These are phyloP conservation scores for Hymenoscyphus fructigenus DNA, from an alignment of 2,329 filamentous ascomycete species.

Conservation along the genomic window DNA sequence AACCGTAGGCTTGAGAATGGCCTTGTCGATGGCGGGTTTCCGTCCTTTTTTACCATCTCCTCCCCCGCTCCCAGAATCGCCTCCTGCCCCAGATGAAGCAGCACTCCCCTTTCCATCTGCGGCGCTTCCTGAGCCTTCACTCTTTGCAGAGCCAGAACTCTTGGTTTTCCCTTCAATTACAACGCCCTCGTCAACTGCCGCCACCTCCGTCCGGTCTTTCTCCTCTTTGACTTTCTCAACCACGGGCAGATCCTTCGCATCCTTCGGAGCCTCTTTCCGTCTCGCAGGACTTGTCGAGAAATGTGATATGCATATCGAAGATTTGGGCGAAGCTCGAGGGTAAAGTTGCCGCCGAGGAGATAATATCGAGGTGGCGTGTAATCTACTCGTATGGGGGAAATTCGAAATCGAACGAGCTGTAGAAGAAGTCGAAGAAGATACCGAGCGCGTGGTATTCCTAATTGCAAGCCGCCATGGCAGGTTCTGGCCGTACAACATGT, in stretches of 20 bases:
- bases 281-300: conserved; percentile 49
- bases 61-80: conserved; percentile 42
- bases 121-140: conserved; percentile 26
- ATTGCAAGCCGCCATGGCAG: conserved; percentile 63
- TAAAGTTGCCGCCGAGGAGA: conserved; percentile 37
- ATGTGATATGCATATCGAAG: conserved; percentile 48
- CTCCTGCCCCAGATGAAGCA: conserved; percentile 27
- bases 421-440: conserved; percentile 15
- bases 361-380: conserved; percentile 24
- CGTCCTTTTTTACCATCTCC: conserved; percentile 71
- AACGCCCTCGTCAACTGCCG: conserved; percentile 45
- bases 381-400: conserved; percentile 20
- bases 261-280: conserved; percentile 43
- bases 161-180: conserved; percentile 41
- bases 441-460: conserved; percentile 27
- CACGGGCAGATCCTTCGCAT: conserved; percentile 40
- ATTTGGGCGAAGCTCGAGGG: conserved; percentile 59
- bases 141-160: conserved; percentile 23
- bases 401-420: conserved; percentile 17
- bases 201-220: conserved; percentile 37
- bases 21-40: conserved; percentile 66
- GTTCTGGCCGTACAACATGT: conserved; percentile 64
- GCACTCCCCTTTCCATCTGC: conserved; percentile 32
- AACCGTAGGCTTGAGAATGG: conserved; percentile 82
- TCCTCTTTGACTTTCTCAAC: conserved; percentile 43